Evolutionary conservation across 73 alveolate genomes (phyloP), one percentile per base, ranked within the genome.

Genomic region (Symbiodinium natans): DNA sequence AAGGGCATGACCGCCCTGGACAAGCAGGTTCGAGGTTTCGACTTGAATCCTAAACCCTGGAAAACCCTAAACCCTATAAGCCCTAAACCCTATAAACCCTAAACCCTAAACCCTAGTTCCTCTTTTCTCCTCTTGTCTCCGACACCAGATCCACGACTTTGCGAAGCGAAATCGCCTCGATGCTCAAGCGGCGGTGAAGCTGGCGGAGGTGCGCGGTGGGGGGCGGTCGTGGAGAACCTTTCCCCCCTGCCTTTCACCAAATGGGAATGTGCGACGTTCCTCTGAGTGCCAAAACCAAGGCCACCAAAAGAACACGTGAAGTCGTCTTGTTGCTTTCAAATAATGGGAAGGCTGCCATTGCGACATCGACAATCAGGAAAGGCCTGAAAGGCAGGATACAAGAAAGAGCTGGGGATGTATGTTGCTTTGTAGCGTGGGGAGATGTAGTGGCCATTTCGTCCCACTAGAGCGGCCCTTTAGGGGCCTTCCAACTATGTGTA

Each of bases 131-230:
- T n/a, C n/a, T n/a, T n/a, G n/a, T n/a, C n/a, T n/a, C n/a, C n/a
- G n/a, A n/a, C n/a, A n/a, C n/a, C 82, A 90, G 97, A 90, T 90
- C 80, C 97, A 90, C 41, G 97, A 90, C 97, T 90, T 90, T 41
- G 97, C 97, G 41, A 90, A 90, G 88, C 43, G 97, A 73, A 90
- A 90, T 25, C 97, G 97, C 88, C 48, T 90, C 39, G 97, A 90
- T 41, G 97, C 97, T 41, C 97, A 90, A 33, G 97, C 97, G 1
- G 97, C 97, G 0, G 97, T 90, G 80, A 90, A 90, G 88, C 84
- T 90, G 39, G 97, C 89, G 23, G 97, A 90, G 97, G 97, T 80
- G 23, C 56, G 80, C 27, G 11, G 23, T 17, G 40, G 82, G 8
- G 38, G 39, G n/a, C n/a, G 71, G 71, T 52, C 23, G 6, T 10